Percentiles rank a stretch among this genome's conserved stretches.
Conservation (phyloP, 805 yeast species). For the Saccharomycopsis microspora region DNA sequence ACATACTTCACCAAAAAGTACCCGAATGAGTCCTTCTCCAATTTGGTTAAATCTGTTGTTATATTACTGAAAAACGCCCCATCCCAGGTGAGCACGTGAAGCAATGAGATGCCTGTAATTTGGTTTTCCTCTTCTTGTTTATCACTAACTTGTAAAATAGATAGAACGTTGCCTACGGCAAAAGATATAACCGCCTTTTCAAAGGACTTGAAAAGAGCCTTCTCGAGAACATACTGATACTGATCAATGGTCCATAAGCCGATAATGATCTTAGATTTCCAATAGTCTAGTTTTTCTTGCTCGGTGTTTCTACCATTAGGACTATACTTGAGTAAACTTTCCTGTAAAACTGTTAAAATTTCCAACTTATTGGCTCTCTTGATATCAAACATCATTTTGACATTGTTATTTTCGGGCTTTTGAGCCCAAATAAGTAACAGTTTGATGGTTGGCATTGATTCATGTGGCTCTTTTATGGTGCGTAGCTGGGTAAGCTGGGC, state of each 20-base stretch:
- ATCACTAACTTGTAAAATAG: slow-evolving; percentile 18
- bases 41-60: not conserved
- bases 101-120: slow-evolving; percentile 16
- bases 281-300: slow-evolving; percentile 17
- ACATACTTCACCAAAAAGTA: slow-evolving; percentile 1
- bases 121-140: slow-evolving; percentile 16
- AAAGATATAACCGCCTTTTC: slow-evolving; percentile 24
- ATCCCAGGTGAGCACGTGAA: slow-evolving; percentile 18
- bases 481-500: slow-evolving; percentile 20
- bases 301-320: not conserved
- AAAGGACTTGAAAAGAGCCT: slow-evolving; percentile 18
- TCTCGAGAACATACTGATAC: slow-evolving; percentile 19
- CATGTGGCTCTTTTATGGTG: slow-evolving; percentile 24
- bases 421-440: slow-evolving; percentile 25
- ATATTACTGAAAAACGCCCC: slow-evolving; percentile 11
- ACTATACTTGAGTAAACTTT: slow-evolving; percentile 16
- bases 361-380: slow-evolving; percentile 36
- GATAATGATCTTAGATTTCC: slow-evolving; percentile 25
- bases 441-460: slow-evolving; percentile 23
- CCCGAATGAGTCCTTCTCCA: not conserved
- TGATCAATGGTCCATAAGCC: slow-evolving; percentile 27
- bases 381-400: slow-evolving; percentile 55
- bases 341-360: slow-evolving; percentile 23
- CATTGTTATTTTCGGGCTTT: slow-evolving; percentile 48
- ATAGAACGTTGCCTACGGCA: slow-evolving; percentile 18